A percentile compares a stretch with the other conserved stretches of the same genome.
These are phyloP conservation scores for Xerocomellus chrysenteron DNA, from an alignment of 768 basidiomycete genomes.

Conservation along the genomic window DNA sequence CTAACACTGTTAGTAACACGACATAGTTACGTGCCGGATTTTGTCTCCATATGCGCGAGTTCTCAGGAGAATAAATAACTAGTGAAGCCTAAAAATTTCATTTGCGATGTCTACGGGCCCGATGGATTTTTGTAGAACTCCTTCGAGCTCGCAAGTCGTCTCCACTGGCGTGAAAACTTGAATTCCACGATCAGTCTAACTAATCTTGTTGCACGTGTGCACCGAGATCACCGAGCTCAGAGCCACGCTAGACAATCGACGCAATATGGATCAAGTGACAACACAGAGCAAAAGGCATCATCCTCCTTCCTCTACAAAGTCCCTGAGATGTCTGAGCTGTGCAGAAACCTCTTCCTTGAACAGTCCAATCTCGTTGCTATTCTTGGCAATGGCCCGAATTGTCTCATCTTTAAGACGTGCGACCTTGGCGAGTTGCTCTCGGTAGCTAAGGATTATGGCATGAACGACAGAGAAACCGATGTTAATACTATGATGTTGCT, in stretches of 20 bases:
- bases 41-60: not conserved
- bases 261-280: not conserved
- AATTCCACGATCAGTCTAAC: not conserved
- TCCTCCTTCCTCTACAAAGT: conserved; percentile 59
- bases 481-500: conserved; percentile 22
- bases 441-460: conserved; percentile 49
- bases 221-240: not conserved
- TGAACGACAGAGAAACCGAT: conserved; percentile 1
- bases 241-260: not conserved
- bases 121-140: not conserved
- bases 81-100: not conserved
- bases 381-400: conserved; percentile 78
- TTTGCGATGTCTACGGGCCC: not conserved
- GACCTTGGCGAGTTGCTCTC: conserved; percentile 76
- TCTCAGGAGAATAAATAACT: not conserved
- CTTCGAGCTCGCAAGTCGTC: not conserved
- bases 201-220: not conserved
- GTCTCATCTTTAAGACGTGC: conserved; percentile 76
- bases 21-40: not conserved
- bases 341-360: conserved; percentile 80
- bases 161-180: conserved; percentile 1
- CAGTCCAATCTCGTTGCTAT: conserved; percentile 76
- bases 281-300: conserved; percentile 2
- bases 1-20: no score
- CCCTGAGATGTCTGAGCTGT: conserved; percentile 64